Conservation (phyloP, 2,329 filamentous ascomycete species). For the Arachnopeziza araneosa region DNA sequence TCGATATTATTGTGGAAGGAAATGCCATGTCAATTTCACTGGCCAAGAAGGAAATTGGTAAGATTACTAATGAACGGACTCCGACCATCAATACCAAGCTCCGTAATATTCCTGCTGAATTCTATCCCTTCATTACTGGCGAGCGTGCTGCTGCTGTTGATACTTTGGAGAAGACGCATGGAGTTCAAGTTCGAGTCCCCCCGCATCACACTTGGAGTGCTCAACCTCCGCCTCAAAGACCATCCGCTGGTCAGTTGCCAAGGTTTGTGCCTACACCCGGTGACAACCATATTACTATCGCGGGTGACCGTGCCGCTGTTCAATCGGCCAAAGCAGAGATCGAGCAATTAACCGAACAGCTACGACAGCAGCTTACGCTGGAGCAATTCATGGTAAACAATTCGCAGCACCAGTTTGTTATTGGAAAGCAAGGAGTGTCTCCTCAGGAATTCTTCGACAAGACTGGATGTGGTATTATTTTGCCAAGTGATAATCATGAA, state of each 20-base stretch:
- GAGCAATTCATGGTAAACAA: conserved; percentile 78
- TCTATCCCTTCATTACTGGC: conserved; percentile 92
- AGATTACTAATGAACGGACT: conserved; percentile 81
- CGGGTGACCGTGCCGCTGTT: conserved; percentile 78
- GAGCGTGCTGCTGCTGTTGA: conserved; percentile 63
- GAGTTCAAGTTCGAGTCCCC: conserved; percentile 77
- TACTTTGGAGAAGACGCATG: conserved; percentile 65
- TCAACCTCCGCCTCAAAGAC: conserved; percentile 59
- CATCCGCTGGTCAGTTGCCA: conserved; percentile 58
- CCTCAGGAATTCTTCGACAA: conserved; percentile 82
- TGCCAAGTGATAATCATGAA: conserved; percentile 71
- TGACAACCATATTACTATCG: conserved; percentile 76
- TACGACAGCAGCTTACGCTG: conserved; percentile 69
- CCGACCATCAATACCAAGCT: conserved; percentile 77
- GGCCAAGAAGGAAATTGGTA: conserved; percentile 76
- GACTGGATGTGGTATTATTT: conserved; percentile 83
- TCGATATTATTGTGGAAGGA: conserved; percentile 85
- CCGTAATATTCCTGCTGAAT: conserved; percentile 80
- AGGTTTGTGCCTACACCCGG: conserved; percentile 64
- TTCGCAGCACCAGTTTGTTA: conserved; percentile 90
- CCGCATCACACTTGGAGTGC: conserved; percentile 69
- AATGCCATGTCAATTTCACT: conserved; percentile 83
- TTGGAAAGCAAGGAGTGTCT: conserved; percentile 74
- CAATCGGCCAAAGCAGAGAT: conserved; percentile 75
- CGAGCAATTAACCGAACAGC: conserved; percentile 69